phyloP scores from a whole-genome alignment of 208 protist species.

The Wallacemonas sp. region DNA sequence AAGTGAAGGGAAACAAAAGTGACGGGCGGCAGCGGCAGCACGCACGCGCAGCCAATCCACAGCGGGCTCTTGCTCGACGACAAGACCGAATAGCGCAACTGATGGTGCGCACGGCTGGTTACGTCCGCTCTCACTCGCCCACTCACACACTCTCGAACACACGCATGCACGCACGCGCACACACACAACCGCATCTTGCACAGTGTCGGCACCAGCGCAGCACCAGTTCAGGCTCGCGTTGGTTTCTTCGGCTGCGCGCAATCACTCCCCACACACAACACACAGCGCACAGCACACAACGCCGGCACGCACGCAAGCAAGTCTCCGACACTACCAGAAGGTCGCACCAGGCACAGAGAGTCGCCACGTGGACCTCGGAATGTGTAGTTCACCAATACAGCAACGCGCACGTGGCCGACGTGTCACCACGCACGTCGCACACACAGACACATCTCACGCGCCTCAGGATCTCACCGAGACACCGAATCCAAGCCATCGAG shows the following conservation, averaged over 20 bases:
- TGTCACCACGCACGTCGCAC: background rate
- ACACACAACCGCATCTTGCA: conserved; percentile 18
- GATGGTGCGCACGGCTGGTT: conserved; percentile 14
- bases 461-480: conserved; percentile 38
- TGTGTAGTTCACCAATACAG: conserved; percentile 28
- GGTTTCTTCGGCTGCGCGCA: conserved; percentile 35
- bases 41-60: too few species aligned
- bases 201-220: conserved; percentile 40
- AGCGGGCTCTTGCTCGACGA: conserved; percentile 14
- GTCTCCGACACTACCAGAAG: conserved; percentile 69
- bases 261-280: conserved; percentile 4
- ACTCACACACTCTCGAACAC: background rate
- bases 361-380: conserved; percentile 50
- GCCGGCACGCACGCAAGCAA: background rate
- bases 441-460: conserved; percentile 30
- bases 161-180: background rate
- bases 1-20: too few species aligned
- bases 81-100: conserved; percentile 18
- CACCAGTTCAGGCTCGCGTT: conserved; percentile 24
- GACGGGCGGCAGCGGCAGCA: too few species aligned
- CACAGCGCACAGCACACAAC: conserved; percentile 7
- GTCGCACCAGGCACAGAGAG: conserved; percentile 27
- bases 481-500: background rate
- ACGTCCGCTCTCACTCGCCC: conserved; percentile 8
- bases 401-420: background rate